Evolutionary conservation across 1,284 basidiomycete genomes (phyloP), one percentile per base, ranked within the genome.

Genomic region (Athelia psychrophila): DNA sequence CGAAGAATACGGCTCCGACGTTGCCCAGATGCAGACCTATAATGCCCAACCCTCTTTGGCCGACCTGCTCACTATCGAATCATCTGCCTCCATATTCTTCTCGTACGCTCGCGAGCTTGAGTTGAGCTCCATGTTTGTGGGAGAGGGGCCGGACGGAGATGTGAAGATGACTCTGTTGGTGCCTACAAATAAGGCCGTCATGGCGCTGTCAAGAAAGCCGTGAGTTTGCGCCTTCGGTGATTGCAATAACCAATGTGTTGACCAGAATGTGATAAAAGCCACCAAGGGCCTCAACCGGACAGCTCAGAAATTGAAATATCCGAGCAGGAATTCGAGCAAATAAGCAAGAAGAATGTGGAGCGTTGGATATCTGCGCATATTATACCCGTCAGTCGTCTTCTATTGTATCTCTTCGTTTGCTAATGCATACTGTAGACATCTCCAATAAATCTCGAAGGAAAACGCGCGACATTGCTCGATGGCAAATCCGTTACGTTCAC

Each of bases 161-260:
- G 27, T 6, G 27, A 69, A 69, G n/a, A 64, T 71, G 51, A 89
- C 88, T 0, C 50, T 91, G 13, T 74, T 92, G 45, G 87, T 83
- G 10, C 89, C 89, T 1, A 86, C 83, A 16, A 91, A 92, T 66
- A 88, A 85, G 67, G 90, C 88, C 4, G 80, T 92, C n/a, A 86
- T 91, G 79, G 81, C 82, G 3, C 70, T 91, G 33, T 66, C 79
- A 2, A 71, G 81, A 58, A 91, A 91, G 68, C 90, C 90, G 84
- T 91, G 68, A 67, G 84, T 74, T 22, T 18, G 5, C 16, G 18
- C 3, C 20, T 4, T 42, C 48, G 38, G 22, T 16, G 2, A 13
- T 47, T 15, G 51, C 25, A 15, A 27, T 47, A 23, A 36, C 16
- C 23, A 36, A 54, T 2, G 20, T 45, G 32, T 20, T 33, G 51